phyloP scores from a whole-genome alignment of 2,329 filamentous ascomycete genomes.

The Trichoderma breve region DNA sequence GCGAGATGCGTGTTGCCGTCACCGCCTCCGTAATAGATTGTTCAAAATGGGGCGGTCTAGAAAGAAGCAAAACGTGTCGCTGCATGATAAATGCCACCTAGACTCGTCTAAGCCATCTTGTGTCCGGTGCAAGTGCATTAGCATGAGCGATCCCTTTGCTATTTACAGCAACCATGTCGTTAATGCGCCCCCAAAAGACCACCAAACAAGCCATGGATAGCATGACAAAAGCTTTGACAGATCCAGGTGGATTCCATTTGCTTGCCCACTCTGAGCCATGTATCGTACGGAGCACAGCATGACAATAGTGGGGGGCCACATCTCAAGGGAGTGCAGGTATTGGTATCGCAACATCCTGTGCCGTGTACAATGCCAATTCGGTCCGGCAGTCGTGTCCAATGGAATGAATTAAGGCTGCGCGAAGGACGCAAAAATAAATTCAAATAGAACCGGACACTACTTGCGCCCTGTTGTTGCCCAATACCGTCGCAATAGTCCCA shows the following conservation, averaged over 20 bases:
- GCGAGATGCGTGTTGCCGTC: constrained; percentile 2
- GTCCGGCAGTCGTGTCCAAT: constrained; percentile 14
- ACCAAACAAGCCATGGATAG: neutral
- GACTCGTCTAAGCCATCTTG: neutral
- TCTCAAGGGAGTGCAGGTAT: neutral
- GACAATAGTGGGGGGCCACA: neutral
- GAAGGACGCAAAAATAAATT: neutral
- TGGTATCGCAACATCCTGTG: neutral
- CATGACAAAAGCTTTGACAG: constrained; percentile 10
- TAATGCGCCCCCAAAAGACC: neutral
- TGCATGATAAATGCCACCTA: neutral
- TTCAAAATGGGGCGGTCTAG: neutral
- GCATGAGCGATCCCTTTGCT: constrained; percentile 14
- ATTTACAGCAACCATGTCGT: constrained; percentile 3
- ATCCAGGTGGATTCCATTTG: neutral
- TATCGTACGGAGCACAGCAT: neutral
- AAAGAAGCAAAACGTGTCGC: neutral
- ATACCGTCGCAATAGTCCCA: neutral
- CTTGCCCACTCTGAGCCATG: neutral
- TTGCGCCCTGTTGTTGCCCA: neutral
- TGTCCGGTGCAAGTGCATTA: constrained; percentile 11
- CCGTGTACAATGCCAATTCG: neutral
- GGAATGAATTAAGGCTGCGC: constrained; percentile 1
- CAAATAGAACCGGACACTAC: neutral
- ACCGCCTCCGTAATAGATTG: constrained; percentile 1